Base-by-base conservation (phyloP, 805 yeast genomes). In the Ogataea neopini region DNA sequence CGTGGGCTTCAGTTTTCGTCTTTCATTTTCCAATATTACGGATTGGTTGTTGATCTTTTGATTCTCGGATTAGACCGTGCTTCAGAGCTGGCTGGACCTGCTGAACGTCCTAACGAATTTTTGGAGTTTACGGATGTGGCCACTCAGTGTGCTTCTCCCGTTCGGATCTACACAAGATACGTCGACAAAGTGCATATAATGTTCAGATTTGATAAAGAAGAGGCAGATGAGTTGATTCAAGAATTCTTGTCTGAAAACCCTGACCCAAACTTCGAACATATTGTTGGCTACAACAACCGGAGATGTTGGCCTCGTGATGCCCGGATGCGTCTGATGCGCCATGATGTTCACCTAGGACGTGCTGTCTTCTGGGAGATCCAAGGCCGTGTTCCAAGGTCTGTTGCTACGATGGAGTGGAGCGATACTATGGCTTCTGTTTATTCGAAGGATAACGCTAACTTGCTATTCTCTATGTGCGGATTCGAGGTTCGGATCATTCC, bases 231-330 rank as follows among this genome's bases (percentile, higher is more conserved):
- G 8, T 69, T 94, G 35, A 78, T 86, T 14, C 84, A 84, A 49
- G 92, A 88, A 19, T 89, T 74, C 59, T 67, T 91, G 18, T 75
- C 86, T 0, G 96, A 88, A 57, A 86, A 88, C 58, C 96, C 97
- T 1, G 97, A 91, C 69, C 96, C 96, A 0, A 88, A 91, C 61
- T 88, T 87, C 65, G 96, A 87, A 59, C 86, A 84, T 56, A 83
- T 84, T 6, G 81, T 86, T 29, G 95, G 95, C 0, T 92, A 90
- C 65, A 87, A 86, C 59, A 92, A 89, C 56, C 86, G 86, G 56
- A 82, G 83, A 43, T 90, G 97, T 62, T 94, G 99, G 99, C 97
- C 99, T 3, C 72, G 87, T 38, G 98, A 94, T 62, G 72, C 84
- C 17, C 78, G 97, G 49, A 94, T 94, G 98, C 79, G 89, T 54